A percentile compares a stretch with the other conserved stretches of the same genome.
Evolutionary conservation across 306 rosid genomes (phyloP).

Genomic region (Quercus bicolor): DNA sequence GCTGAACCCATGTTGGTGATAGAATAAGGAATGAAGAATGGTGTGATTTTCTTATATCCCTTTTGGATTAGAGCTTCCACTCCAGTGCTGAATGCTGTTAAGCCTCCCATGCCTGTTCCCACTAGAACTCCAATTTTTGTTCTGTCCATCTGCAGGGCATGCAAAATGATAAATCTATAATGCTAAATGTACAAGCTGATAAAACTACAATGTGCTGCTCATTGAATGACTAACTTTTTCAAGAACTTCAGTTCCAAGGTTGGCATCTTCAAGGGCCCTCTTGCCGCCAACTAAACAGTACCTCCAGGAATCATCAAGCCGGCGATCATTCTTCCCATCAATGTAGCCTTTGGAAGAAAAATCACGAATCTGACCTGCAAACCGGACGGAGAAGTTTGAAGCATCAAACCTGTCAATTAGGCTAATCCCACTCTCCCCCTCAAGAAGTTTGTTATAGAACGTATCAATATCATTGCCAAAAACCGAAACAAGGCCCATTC

Average conservation of each 20-base stretch:
- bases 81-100: conserved; percentile 40
- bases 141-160: conserved; percentile 49
- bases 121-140: conserved; percentile 58
- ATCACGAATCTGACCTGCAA: conserved; percentile 55
- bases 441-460: conserved; percentile 57
- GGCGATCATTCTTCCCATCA: conserved; percentile 51
- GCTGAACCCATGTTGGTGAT: conserved; percentile 68
- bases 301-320: conserved; percentile 65
- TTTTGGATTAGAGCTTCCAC: conserved; percentile 44
- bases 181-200: neutral
- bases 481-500: conserved; percentile 71
- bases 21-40: conserved; percentile 56
- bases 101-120: conserved; percentile 73
- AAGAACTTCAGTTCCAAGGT: conserved; percentile 55
- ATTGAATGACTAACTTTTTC: conserved; percentile 33
- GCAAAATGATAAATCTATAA: neutral
- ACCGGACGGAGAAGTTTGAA: conserved; percentile 50
- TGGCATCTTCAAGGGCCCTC: conserved; percentile 69
- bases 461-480: conserved; percentile 57
- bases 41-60: conserved; percentile 53
- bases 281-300: conserved; percentile 63
- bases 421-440: conserved; percentile 78
- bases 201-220: neutral
- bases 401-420: conserved; percentile 61
- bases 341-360: conserved; percentile 59